Base-by-base conservation (phyloP, 1,284 basidiomycete species). In the Inonotus obliquus region DNA sequence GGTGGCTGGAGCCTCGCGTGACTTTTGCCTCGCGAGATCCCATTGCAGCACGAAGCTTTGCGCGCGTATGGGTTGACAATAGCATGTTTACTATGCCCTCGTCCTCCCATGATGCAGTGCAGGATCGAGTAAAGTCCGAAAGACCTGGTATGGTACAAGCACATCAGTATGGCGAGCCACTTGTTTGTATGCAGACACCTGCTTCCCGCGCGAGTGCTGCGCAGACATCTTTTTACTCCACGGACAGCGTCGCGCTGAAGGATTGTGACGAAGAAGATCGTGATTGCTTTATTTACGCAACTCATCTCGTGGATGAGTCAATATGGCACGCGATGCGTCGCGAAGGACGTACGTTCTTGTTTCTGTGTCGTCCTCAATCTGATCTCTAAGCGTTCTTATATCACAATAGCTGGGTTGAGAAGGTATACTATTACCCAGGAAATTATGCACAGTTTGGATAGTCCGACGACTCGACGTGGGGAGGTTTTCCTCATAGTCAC, bases 361-460 rank as follows among this genome's bases (percentile, higher is more conserved):
- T 56, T 57, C 38, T 57, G 25, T 41, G 6, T 57, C 4, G 32
- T 35, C 35, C 32, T 44, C 21, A 21, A 49, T 25, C 35, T 37
- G 35, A 32, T 4, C 9, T 4, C 32, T 38, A 3, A n/a, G 4
- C 13, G 3, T 47, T n/a, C 19, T 13, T 27, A 11, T 32, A 1
- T 27, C 7, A 1, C 17, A 32, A 10, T 35, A 57, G 49, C 9
- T 32, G 57, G 27, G 6, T 56, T 62, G 27, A 55, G 57, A 32
- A 44, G 53, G 29, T 63, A 55, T 38, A 59, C 57, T 19, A 63
- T 63, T 44, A 51, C 54, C 4, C 62, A 63, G 47, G 62, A 63
- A 17, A 25, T 63, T 1, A 54, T 63, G 13, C 51, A 37, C 23
- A 54, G 47, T 11, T 56, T 63, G 21, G 57, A 63, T 51, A 59